Conservation (phyloP, 2,329 filamentous ascomycete species). For the Microascus cirrosus region DNA sequence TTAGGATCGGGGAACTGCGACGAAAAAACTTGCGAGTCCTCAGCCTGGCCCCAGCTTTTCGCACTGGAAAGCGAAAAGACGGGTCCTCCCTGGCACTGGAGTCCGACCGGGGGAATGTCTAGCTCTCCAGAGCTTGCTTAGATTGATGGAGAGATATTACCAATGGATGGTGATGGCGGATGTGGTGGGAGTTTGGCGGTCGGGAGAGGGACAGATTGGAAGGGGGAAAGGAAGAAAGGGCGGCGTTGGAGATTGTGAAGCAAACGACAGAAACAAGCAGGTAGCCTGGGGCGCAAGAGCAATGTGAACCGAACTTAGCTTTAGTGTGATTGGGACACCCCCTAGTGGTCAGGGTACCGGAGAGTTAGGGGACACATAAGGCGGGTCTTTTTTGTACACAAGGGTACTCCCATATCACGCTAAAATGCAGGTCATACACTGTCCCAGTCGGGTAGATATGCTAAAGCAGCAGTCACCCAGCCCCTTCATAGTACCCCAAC, state of each 20-base stretch:
- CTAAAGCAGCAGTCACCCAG: background rate
- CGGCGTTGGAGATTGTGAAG: slow-evolving; percentile 1
- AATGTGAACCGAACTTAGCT: background rate
- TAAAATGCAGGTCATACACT: background rate
- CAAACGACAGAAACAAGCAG: slow-evolving; percentile 1
- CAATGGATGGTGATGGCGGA: background rate
- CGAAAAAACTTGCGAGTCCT: background rate
- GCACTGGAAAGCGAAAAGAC: background rate
- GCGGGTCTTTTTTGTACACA: background rate
- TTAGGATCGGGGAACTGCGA: background rate
- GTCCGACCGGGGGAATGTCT: background rate
- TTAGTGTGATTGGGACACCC: background rate
- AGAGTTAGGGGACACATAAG: background rate
- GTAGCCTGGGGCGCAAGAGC: background rate
- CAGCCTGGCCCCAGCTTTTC: background rate
- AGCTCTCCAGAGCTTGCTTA: background rate
- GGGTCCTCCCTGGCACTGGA: background rate
- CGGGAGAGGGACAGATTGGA: background rate
- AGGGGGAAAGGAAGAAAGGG: slow-evolving; percentile 3
- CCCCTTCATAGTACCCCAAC: background rate
- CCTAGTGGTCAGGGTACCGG: background rate
- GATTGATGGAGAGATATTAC: background rate
- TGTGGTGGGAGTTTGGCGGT: background rate
- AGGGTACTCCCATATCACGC: background rate
- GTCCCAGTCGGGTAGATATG: background rate